Evolutionary conservation across 768 basidiomycete species (phyloP).

Genomic region (Gloeostereum incarnatum): DNA sequence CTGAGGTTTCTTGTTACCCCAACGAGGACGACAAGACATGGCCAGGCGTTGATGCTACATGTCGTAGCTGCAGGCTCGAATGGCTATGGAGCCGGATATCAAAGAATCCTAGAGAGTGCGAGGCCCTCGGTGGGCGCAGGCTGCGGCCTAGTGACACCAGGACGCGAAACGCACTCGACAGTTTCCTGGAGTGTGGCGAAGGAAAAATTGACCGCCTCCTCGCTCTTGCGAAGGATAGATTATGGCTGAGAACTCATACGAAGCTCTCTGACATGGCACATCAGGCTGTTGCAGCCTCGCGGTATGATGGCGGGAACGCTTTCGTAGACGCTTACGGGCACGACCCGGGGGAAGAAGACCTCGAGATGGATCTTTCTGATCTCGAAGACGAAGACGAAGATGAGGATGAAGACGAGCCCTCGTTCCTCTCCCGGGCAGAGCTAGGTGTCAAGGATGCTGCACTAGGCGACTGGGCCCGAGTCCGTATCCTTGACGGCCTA

Average conservation of each 20-base stretch:
- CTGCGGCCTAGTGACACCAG: conserved; percentile 49
- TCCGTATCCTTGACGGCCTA: conserved; percentile 62
- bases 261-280: conserved; percentile 57
- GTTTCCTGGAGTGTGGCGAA: conserved; percentile 46
- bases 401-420: conserved; percentile 33
- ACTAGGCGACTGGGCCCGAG: conserved; percentile 63
- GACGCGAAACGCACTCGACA: conserved; percentile 38
- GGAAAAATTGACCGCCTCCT: conserved; percentile 53
- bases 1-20: conserved; percentile 43
- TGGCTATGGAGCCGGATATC: conserved; percentile 54
- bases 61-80: conserved; percentile 56
- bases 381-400: conserved; percentile 25
- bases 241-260: conserved; percentile 59
- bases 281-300: conserved; percentile 59
- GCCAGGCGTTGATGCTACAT: conserved; percentile 58
- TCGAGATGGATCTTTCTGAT: conserved; percentile 4
- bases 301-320: too few species aligned
- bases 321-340: too few species aligned
- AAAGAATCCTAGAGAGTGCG: conserved; percentile 37
- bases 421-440: conserved; percentile 29
- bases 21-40: conserved; percentile 70
- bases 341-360: conserved; percentile 22
- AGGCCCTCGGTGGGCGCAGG: conserved; percentile 42
- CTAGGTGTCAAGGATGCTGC: conserved; percentile 39
- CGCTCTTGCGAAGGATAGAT: conserved; percentile 67